These are phyloP conservation scores for Pisolithus marmoratus DNA, from an alignment of 768 basidiomycete species.

Conservation along the genomic window DNA sequence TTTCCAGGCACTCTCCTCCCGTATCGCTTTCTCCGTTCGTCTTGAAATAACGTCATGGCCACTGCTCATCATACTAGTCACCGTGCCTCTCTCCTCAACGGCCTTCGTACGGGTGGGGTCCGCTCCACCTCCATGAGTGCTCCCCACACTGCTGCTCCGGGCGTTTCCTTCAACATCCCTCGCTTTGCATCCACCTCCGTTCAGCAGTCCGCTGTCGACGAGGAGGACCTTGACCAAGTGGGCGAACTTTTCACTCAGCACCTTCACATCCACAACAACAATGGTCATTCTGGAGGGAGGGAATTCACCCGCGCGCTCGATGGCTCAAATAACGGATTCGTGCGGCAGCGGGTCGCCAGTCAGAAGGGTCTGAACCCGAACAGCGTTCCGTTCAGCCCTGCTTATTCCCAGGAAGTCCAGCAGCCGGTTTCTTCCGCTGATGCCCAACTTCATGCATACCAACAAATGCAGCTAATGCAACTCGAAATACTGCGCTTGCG, in stretches of 20 bases:
- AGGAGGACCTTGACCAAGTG: conserved; percentile 57
- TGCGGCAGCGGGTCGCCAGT: conserved; percentile 54
- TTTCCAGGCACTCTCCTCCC: conserved; percentile 8
- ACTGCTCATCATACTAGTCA: conserved; percentile 40
- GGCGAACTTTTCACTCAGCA: conserved; percentile 49
- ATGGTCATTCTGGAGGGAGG: conserved; percentile 11
- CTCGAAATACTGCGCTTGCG: conserved; percentile 78
- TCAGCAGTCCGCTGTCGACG: conserved; percentile 42
- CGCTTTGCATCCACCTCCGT: conserved; percentile 42
- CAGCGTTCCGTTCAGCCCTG: conserved; percentile 41
- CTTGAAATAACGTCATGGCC: conserved; percentile 31
- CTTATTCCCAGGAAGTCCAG: conserved; percentile 35
- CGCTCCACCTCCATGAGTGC: conserved; percentile 58
- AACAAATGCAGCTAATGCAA: conserved; percentile 77
- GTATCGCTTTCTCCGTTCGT: conserved; percentile 12
- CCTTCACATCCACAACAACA: conserved; percentile 41
- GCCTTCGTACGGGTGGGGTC: conserved; percentile 87
- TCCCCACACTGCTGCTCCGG: conserved; percentile 66
- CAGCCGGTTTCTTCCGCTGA: conserved; percentile 35
- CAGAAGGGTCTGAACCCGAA: conserved; percentile 49
- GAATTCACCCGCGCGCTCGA: conserved; percentile 58
- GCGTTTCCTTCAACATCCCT: conserved; percentile 57
- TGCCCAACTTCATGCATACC: conserved; percentile 57
- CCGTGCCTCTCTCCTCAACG: conserved; percentile 82
- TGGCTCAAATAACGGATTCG: conserved; percentile 58